phyloP scores from a whole-genome alignment of 176 grass and related monocot species.

The Oryza meridionalis region DNA sequence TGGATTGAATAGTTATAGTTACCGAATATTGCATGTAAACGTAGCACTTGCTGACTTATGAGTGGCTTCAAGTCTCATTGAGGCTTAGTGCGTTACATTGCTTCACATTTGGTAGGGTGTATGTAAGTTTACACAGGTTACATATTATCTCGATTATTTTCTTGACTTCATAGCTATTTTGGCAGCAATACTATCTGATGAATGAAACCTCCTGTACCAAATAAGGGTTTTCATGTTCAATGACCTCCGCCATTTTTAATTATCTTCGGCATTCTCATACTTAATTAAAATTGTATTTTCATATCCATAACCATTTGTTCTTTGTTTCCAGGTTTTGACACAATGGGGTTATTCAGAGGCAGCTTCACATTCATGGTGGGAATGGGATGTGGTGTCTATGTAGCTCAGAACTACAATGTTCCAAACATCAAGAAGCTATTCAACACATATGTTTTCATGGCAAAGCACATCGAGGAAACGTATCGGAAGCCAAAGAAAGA shows the following conservation, averaged over 20 bases:
- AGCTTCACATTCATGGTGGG: slow-evolving; percentile 65
- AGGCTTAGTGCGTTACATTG: not conserved
- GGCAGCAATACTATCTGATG: slow-evolving; percentile 2
- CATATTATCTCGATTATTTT: not conserved
- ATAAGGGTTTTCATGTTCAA: not conserved
- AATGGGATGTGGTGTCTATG: slow-evolving; percentile 62
- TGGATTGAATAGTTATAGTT: not conserved
- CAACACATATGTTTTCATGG: slow-evolving; percentile 59
- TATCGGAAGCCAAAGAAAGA: slow-evolving; percentile 73
- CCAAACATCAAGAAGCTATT: slow-evolving; percentile 73
- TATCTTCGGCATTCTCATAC: not conserved
- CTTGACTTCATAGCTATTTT: not conserved
- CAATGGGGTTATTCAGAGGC: slow-evolving; percentile 68
- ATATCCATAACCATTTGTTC: not conserved
- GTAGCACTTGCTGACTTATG: not conserved
- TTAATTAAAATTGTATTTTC: not conserved
- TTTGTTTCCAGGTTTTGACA: slow-evolving; percentile 21
- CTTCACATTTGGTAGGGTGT: not conserved
- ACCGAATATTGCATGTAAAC: slow-evolving; percentile 6
- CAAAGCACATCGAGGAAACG: slow-evolving; percentile 70
- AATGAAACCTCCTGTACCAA: not conserved
- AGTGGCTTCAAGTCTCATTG: not conserved
- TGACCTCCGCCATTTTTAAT: not conserved
- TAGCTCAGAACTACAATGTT: slow-evolving; percentile 76
- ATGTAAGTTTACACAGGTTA: not conserved